Evolutionary conservation across 2,329 filamentous ascomycete species (phyloP).

Genomic region (Fusarium ambrosium): DNA sequence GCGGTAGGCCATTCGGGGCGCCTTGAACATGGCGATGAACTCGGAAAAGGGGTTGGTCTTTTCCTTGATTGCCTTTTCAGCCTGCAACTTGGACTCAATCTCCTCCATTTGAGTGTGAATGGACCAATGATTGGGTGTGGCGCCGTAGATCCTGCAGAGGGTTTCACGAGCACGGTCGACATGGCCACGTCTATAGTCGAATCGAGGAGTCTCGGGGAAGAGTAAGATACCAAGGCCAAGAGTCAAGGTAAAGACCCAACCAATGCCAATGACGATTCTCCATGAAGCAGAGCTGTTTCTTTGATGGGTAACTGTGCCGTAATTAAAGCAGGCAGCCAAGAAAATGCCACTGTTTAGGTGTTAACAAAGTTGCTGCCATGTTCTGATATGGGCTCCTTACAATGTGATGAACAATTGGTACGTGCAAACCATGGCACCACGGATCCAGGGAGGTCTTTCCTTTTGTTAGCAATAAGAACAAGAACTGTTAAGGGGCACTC

Average conservation of each 20-base stretch:
- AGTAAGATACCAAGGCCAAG: slow-evolving; percentile 64
- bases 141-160: slow-evolving; percentile 63
- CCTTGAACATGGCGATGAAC: slow-evolving; percentile 72
- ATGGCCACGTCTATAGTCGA: slow-evolving; percentile 62
- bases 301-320: slow-evolving; percentile 66
- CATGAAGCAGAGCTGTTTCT: slow-evolving; percentile 65
- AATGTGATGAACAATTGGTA: slow-evolving; percentile 80
- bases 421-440: slow-evolving; percentile 73
- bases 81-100: slow-evolving; percentile 66
- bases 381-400: background rate
- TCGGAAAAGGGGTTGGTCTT: slow-evolving; percentile 56
- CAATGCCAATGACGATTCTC: slow-evolving; percentile 70
- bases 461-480: background rate
- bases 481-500: background rate
- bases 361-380: background rate
- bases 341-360: slow-evolving; percentile 68
- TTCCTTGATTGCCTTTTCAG: slow-evolving; percentile 57
- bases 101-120: slow-evolving; percentile 66
- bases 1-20: slow-evolving; percentile 74
- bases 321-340: slow-evolving; percentile 71
- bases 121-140: slow-evolving; percentile 57
- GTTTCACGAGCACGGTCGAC: slow-evolving; percentile 62
- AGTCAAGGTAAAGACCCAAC: slow-evolving; percentile 64
- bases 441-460: slow-evolving; percentile 68
- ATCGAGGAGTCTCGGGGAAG: slow-evolving; percentile 67